These are phyloP conservation scores for Boletus sp. DNA, from an alignment of 768 basidiomycete genomes.

Conservation along the genomic window DNA sequence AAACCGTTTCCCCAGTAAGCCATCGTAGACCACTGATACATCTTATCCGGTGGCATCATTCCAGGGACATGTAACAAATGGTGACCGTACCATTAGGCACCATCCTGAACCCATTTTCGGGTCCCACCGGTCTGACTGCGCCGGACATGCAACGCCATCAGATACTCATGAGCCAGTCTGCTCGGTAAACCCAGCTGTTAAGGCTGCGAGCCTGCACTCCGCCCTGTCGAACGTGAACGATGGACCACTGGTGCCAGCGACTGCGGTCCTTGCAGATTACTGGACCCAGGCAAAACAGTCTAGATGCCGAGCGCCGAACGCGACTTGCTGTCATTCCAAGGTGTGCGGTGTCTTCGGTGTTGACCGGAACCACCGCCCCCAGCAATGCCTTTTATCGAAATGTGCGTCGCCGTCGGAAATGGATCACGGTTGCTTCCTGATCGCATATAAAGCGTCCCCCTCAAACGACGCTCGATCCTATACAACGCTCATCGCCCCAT, in stretches of 20 bases:
- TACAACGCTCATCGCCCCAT: neutral
- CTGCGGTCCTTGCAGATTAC: neutral
- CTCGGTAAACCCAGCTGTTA: neutral
- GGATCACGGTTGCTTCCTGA: no score
- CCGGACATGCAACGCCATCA: neutral
- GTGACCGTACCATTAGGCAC: neutral
- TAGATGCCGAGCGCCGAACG: slow-evolving; percentile 2
- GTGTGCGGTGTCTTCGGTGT: neutral
- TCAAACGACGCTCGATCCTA: neutral
- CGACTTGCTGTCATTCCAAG: neutral
- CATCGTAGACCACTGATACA: neutral
- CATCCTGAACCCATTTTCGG: neutral
- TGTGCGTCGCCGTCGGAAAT: neutral
- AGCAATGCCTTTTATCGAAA: neutral
- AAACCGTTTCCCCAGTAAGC: no score
- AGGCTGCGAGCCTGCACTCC: neutral
- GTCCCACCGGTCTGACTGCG: neutral
- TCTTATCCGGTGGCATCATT: neutral
- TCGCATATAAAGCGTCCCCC: slow-evolving; percentile 11
- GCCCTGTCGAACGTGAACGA: neutral
- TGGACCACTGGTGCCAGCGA: neutral
- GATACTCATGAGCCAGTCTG: neutral
- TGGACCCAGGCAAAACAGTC: neutral
- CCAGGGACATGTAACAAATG: neutral
- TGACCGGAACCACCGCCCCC: neutral